Conservation (phyloP, 306 rosid genomes). For the Ormosia emarginata region DNA sequence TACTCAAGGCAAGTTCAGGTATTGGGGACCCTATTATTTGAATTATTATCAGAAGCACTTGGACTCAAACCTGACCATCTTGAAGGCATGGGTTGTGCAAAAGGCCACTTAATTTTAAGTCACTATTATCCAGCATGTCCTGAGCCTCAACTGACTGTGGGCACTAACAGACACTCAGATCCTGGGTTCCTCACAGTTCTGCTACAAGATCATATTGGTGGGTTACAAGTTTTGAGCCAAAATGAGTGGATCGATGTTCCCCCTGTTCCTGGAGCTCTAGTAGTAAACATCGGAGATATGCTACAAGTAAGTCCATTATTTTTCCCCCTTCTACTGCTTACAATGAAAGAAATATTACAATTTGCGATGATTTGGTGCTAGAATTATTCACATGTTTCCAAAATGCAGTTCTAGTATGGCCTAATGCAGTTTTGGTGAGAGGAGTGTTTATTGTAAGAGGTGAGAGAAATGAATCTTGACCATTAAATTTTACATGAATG, state of each 20-base stretch:
- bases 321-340: neutral
- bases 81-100: slow-evolving; percentile 37
- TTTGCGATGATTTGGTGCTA: neutral
- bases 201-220: slow-evolving; percentile 53
- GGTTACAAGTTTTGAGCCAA: slow-evolving; percentile 37
- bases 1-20: slow-evolving; percentile 24
- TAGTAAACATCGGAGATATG: slow-evolving; percentile 44
- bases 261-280: slow-evolving; percentile 40
- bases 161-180: slow-evolving; percentile 40
- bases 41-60: slow-evolving; percentile 55
- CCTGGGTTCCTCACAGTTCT: slow-evolving; percentile 48
- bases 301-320: slow-evolving; percentile 24
- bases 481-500: too few species aligned
- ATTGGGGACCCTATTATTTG: slow-evolving; percentile 35
- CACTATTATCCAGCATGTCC: slow-evolving; percentile 68
- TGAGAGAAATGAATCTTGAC: too few species aligned
- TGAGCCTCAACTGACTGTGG: slow-evolving; percentile 46
- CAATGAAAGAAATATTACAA: too few species aligned
- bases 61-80: slow-evolving; percentile 41
- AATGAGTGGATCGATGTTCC: slow-evolving; percentile 34
- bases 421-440: too few species aligned
- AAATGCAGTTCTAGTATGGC: neutral
- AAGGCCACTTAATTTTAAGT: slow-evolving; percentile 18
- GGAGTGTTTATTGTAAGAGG: too few species aligned
- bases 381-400: neutral